Percentiles rank a stretch among this genome's conserved stretches.
Conservation (phyloP, 176 grass and related monocot genomes). For the Aegilops longissima region DNA sequence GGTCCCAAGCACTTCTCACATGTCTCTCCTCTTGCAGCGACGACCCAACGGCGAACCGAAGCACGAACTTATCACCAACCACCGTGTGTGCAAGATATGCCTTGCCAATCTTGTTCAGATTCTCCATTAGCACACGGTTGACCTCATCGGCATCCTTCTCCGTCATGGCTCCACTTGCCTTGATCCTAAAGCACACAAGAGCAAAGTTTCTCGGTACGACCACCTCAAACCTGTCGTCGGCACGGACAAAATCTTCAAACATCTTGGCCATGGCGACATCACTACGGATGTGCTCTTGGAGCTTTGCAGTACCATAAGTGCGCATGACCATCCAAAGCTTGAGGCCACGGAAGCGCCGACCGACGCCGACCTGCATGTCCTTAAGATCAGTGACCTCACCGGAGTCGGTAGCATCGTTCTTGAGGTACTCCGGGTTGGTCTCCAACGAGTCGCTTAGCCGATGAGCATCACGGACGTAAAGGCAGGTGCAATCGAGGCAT, state of each 20-base stretch:
- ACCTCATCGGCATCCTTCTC: neutral
- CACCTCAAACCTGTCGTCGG: neutral
- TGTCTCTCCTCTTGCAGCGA: neutral
- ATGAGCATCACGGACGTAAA: neutral
- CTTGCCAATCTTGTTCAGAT: neutral
- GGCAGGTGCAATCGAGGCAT: neutral
- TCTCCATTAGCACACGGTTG: neutral
- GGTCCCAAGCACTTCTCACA: neutral
- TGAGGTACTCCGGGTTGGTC: neutral
- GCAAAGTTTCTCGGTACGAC: neutral
- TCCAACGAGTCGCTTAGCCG: neutral
- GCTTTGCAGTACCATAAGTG: neutral
- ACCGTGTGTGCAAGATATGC: neutral
- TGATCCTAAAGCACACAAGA: neutral
- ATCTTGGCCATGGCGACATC: neutral
- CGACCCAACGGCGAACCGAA: neutral
- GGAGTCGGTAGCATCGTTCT: neutral
- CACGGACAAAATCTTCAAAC: neutral
- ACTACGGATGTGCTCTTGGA: constrained; percentile 1
- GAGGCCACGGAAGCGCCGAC: neutral
- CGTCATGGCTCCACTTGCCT: neutral
- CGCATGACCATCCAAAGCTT: constrained; percentile 10
- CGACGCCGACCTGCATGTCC: neutral
- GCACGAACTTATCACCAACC: neutral
- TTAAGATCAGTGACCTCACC: constrained; percentile 3